These are phyloP conservation scores for Penicillium arizonense DNA, from an alignment of 495 filamentous ascomycete species.

Conservation along the genomic window DNA sequence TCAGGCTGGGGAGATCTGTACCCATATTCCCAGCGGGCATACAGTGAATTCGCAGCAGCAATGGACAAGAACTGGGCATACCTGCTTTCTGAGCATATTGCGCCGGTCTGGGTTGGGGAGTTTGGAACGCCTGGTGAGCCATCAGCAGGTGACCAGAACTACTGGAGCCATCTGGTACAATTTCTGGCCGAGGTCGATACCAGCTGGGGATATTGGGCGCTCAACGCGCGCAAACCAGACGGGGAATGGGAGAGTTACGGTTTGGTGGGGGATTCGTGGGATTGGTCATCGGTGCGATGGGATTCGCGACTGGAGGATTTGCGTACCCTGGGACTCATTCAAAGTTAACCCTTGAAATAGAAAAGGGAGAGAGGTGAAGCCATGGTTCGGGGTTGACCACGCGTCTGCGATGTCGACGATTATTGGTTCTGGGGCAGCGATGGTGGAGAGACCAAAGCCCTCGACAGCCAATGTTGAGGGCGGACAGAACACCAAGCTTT, in stretches of 20 bases:
- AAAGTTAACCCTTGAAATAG: background rate
- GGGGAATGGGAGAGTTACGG: conserved; percentile 52
- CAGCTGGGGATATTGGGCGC: conserved; percentile 64
- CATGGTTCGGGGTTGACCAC: conserved; percentile 7
- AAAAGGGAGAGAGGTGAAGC: background rate
- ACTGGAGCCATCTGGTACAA: conserved; percentile 56
- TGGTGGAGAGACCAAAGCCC: conserved; percentile 1
- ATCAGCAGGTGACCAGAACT: conserved; percentile 50
- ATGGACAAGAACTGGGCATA: conserved; percentile 63
- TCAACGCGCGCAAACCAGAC: conserved; percentile 59
- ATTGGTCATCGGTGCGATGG: conserved; percentile 43
- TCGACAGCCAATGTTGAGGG: conserved; percentile 1
- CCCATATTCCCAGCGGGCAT: conserved; percentile 52
- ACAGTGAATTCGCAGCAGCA: conserved; percentile 52
- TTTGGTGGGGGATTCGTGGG: conserved; percentile 56
- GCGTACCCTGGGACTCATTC: conserved; percentile 33
- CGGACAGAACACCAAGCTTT: conserved; percentile 17
- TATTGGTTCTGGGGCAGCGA: background rate
- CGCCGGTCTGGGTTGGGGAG: conserved; percentile 62
- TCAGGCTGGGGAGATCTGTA: conserved; percentile 57
- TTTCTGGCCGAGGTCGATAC: conserved; percentile 53
- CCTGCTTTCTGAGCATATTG: conserved; percentile 53
- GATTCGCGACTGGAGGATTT: conserved; percentile 59
- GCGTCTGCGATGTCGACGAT: background rate
- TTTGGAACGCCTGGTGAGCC: conserved; percentile 53